Evolutionary conservation across 495 filamentous ascomycete genomes (phyloP).

Genomic region (Bacidia gigantensis): DNA sequence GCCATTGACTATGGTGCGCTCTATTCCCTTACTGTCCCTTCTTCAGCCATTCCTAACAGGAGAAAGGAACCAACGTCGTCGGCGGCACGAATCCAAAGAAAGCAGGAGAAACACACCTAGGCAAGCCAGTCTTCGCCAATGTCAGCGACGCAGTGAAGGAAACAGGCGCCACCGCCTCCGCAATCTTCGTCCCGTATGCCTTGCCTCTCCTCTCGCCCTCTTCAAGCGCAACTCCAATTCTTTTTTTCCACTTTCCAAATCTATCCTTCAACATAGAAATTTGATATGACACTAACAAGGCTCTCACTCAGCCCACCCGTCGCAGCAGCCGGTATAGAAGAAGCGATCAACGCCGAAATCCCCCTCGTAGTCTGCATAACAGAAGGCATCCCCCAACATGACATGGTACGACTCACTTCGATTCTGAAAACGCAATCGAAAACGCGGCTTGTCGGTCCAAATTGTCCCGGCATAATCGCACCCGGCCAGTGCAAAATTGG

Average conservation of each 20-base stretch:
- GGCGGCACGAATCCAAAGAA: slow-evolving; percentile 99
- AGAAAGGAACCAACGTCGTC: slow-evolving; percentile 76
- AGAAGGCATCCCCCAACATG: slow-evolving; percentile 95
- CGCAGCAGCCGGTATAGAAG: slow-evolving; percentile 89
- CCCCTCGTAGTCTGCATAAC: slow-evolving; percentile 94
- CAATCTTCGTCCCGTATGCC: slow-evolving; percentile 90
- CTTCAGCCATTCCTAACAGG: slow-evolving; percentile 15
- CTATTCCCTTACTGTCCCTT: slow-evolving; percentile 15
- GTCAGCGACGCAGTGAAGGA: slow-evolving; percentile 82
- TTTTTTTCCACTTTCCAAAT: neutral
- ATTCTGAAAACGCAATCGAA: slow-evolving; percentile 96
- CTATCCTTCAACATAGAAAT: neutral
- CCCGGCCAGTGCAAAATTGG: slow-evolving; percentile 98
- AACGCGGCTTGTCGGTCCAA: slow-evolving; percentile 90
- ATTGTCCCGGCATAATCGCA: slow-evolving; percentile 98
- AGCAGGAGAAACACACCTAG: slow-evolving; percentile 78
- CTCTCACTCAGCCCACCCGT: slow-evolving; percentile 56
- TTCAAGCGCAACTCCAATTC: neutral
- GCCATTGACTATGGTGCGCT: slow-evolving; percentile 88
- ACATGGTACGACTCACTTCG: slow-evolving; percentile 98
- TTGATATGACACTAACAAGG: neutral
- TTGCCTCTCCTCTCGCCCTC: neutral
- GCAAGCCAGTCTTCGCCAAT: slow-evolving; percentile 81
- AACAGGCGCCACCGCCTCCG: slow-evolving; percentile 80
- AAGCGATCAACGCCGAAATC: slow-evolving; percentile 86